Conservation (phyloP, 164 flowering plant species). For the Nelumbo lutea region DNA sequence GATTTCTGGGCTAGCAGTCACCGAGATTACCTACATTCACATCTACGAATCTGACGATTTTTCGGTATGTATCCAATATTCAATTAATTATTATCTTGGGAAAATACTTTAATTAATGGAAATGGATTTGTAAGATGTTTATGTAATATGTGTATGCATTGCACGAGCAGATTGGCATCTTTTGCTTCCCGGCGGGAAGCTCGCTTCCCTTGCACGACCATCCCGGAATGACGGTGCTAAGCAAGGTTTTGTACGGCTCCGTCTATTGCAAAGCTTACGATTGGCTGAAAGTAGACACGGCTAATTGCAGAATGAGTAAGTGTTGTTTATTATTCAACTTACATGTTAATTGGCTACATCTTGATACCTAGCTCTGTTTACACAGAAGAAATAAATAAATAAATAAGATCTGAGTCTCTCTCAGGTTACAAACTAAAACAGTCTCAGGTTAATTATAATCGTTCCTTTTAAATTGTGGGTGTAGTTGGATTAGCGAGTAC, state of each 20-base stretch:
- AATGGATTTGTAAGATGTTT: background rate
- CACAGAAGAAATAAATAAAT: no score
- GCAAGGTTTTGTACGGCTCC: constrained; percentile 41
- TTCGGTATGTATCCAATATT: constrained; percentile 21
- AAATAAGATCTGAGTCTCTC: no score
- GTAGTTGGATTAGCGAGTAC: constrained; percentile 31
- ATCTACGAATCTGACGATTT: constrained; percentile 27
- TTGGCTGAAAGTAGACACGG: constrained; percentile 26
- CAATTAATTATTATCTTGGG: background rate
- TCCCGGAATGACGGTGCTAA: constrained; percentile 47
- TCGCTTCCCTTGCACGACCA: constrained; percentile 43
- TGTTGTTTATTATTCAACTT: no score
- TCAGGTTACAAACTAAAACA: background rate
- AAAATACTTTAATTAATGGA: no score
- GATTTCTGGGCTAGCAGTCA: constrained; percentile 15
- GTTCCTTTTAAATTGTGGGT: background rate
- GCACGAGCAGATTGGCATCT: constrained; percentile 33
- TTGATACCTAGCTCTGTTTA: no score
- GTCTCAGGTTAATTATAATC: background rate
- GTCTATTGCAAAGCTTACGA: constrained; percentile 39
- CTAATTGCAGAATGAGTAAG: constrained; percentile 17
- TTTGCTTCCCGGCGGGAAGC: constrained; percentile 34
- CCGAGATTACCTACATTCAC: constrained; percentile 32
- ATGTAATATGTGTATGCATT: no score
- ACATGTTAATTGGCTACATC: no score